phyloP scores from a whole-genome alignment of 164 flowering plant species.

The Umbellularia californica region DNA sequence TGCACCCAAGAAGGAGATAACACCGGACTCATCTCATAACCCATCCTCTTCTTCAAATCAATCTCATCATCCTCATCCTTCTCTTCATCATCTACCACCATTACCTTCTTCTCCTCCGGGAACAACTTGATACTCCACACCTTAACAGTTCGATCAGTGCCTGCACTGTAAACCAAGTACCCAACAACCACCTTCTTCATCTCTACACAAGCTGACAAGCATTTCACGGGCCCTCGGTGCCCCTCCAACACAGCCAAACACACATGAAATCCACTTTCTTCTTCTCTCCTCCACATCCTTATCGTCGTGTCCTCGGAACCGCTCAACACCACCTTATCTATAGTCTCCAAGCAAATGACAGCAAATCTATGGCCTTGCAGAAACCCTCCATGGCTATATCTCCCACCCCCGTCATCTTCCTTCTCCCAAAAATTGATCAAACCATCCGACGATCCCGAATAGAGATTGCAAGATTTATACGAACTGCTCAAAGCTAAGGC shows the following conservation, averaged over 20 bases:
- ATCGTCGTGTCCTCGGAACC: slow-evolving; percentile 52
- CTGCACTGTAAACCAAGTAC: slow-evolving; percentile 39
- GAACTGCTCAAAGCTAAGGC: slow-evolving; percentile 27
- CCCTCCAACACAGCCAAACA: slow-evolving; percentile 43
- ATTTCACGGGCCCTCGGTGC: slow-evolving; percentile 44
- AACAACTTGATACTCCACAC: slow-evolving; percentile 45
- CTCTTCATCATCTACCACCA: background rate
- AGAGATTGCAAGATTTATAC: slow-evolving; percentile 19
- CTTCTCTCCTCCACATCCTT: slow-evolving; percentile 46
- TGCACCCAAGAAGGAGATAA: slow-evolving; percentile 81
- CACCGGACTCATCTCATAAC: slow-evolving; percentile 41
- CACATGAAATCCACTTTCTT: slow-evolving; percentile 28
- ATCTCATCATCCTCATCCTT: slow-evolving; percentile 12
- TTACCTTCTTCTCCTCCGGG: slow-evolving; percentile 14
- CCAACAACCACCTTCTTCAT: slow-evolving; percentile 27
- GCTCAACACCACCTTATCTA: slow-evolving; percentile 31
- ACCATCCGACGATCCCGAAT: slow-evolving; percentile 45
- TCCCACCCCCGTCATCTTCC: slow-evolving; percentile 26
- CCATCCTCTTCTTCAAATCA: slow-evolving; percentile 7
- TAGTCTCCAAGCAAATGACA: slow-evolving; percentile 35
- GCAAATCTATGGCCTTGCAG: slow-evolving; percentile 37
- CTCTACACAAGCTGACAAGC: slow-evolving; percentile 39
- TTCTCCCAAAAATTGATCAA: slow-evolving; percentile 35
- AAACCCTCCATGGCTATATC: slow-evolving; percentile 36
- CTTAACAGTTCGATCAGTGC: slow-evolving; percentile 43